phyloP scores from a whole-genome alignment of 768 basidiomycete genomes.

The Lactarius hengduanensis region DNA sequence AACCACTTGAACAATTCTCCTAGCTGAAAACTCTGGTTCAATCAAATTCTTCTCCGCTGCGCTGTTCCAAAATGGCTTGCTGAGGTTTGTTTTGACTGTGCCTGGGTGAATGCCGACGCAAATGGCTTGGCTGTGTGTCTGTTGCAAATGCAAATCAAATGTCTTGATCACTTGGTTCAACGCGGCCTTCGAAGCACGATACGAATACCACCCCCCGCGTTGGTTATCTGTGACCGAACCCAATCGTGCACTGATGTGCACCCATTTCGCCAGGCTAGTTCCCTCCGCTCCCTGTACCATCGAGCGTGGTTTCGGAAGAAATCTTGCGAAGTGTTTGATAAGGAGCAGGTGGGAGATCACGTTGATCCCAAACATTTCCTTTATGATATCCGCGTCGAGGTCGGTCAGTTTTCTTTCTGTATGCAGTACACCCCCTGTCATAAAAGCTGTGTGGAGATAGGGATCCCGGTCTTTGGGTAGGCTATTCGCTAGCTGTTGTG shows the following conservation, averaged over 20 bases:
- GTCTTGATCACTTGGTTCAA: slow-evolving; percentile 63
- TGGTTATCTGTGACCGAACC: slow-evolving; percentile 59
- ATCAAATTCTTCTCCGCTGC: slow-evolving; percentile 42
- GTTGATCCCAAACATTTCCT: slow-evolving; percentile 54
- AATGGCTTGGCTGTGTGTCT: slow-evolving; percentile 48
- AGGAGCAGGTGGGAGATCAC: slow-evolving; percentile 58
- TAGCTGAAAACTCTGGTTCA: slow-evolving; percentile 51
- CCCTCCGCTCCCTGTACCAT: background rate
- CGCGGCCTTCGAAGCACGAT: slow-evolving; percentile 60
- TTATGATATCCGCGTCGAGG: slow-evolving; percentile 42
- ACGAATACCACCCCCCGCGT: slow-evolving; percentile 62
- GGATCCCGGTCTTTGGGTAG: slow-evolving; percentile 38
- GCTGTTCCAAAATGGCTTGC: slow-evolving; percentile 51
- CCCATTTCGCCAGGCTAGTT: slow-evolving; percentile 49
- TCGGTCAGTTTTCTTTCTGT: slow-evolving; percentile 56
- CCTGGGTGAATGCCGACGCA: slow-evolving; percentile 59
- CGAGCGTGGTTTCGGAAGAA: slow-evolving; percentile 43
- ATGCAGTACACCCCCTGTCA: slow-evolving; percentile 53
- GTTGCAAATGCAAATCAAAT: slow-evolving; percentile 53
- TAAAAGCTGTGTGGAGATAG: slow-evolving; percentile 53
- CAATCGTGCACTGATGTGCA: slow-evolving; percentile 58
- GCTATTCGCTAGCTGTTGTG: slow-evolving; percentile 40
- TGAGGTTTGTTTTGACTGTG: slow-evolving; percentile 59
- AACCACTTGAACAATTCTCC: slow-evolving; percentile 47
- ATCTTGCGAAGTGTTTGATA: slow-evolving; percentile 61